Conservation (phyloP, 495 filamentous ascomycete species). For the Aspergillus carlsbadensis region DNA sequence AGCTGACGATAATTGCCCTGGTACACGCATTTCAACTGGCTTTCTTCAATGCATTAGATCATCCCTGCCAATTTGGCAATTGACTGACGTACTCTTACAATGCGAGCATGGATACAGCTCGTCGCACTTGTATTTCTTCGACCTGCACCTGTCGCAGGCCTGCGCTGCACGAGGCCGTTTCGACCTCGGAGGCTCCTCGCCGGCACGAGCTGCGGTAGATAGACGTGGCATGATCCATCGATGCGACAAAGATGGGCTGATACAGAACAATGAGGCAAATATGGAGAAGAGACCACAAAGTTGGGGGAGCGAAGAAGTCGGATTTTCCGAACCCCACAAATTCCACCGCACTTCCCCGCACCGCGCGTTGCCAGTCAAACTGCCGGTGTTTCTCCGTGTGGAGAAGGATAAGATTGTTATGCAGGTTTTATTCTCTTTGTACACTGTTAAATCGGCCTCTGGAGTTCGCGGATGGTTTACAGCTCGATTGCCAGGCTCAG, state of each 20-base stretch:
- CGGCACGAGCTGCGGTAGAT: slow-evolving; percentile 11
- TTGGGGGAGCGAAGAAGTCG: slow-evolving; percentile 8
- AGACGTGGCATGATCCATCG: slow-evolving; percentile 21
- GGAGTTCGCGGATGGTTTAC: neutral
- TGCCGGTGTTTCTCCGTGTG: neutral
- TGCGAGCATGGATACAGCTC: slow-evolving; percentile 42
- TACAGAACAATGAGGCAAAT: neutral
- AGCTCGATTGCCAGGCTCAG: slow-evolving; percentile 24
- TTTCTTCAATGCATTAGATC: slow-evolving; percentile 22
- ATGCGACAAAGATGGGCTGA: slow-evolving; percentile 3
- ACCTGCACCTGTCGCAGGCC: slow-evolving; percentile 41
- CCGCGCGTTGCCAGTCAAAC: too few species aligned
- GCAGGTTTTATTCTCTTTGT: neutral
- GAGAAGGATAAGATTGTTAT: neutral
- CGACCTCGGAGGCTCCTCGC: slow-evolving; percentile 28
- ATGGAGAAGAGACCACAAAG: neutral
- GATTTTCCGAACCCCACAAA: slow-evolving; percentile 17
- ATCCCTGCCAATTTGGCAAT: neutral
- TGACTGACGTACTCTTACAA: slow-evolving; percentile 36
- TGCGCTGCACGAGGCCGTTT: slow-evolving; percentile 42
- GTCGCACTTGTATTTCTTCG: slow-evolving; percentile 47
- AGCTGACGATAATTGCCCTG: slow-evolving; percentile 39
- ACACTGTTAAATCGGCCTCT: neutral
- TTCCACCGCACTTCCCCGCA: slow-evolving; percentile 1
- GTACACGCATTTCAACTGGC: slow-evolving; percentile 32